A percentile compares a stretch with the other conserved stretches of the same genome.
Evolutionary conservation across 768 basidiomycete genomes (phyloP).

Genomic region (Coprinopsis cinerea): DNA sequence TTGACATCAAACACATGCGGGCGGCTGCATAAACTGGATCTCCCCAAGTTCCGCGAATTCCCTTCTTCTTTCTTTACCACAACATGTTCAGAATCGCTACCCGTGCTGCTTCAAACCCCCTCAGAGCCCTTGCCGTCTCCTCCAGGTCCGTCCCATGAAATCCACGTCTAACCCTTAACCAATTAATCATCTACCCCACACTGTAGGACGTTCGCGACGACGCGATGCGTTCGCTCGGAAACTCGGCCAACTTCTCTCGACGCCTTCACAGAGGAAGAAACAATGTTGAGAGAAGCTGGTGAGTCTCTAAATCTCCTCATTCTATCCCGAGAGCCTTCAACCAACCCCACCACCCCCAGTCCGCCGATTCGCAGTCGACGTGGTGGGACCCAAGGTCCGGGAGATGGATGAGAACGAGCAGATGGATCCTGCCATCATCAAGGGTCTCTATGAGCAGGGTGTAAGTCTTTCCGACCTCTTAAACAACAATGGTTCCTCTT

Average conservation of each 20-base stretch:
- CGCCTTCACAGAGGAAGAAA: conserved; percentile 89
- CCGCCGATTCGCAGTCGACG: conserved; percentile 80
- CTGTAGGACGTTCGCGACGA: conserved; percentile 33
- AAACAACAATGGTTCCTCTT: too few relatives aligned
- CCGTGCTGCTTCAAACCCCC: conserved; percentile 16
- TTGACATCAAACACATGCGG: conserved; percentile 18
- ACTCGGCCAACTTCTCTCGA: conserved; percentile 54
- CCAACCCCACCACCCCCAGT: conserved; percentile 42
- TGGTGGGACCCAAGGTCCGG: conserved; percentile 84
- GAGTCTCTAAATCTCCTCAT: conserved; percentile 16
- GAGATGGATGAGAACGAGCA: conserved; percentile 98
- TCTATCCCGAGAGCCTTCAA: neutral
- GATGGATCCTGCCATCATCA: conserved; percentile 87
- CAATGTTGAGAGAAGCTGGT: conserved; percentile 91
- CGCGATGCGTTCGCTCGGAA: conserved; percentile 26
- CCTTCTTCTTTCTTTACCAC: conserved; percentile 3
- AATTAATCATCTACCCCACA: neutral
- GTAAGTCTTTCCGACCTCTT: conserved; percentile 39
- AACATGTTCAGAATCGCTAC: conserved; percentile 22
- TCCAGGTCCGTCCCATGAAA: conserved; percentile 4
- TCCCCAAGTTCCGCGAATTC: neutral
- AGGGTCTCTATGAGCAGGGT: conserved; percentile 91
- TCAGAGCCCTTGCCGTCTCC: conserved; percentile 11
- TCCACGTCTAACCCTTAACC: neutral
- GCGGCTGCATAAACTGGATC: neutral